These are phyloP conservation scores for Chaetomidium leptoderma DNA, from an alignment of 495 filamentous ascomycete genomes.

Conservation along the genomic window DNA sequence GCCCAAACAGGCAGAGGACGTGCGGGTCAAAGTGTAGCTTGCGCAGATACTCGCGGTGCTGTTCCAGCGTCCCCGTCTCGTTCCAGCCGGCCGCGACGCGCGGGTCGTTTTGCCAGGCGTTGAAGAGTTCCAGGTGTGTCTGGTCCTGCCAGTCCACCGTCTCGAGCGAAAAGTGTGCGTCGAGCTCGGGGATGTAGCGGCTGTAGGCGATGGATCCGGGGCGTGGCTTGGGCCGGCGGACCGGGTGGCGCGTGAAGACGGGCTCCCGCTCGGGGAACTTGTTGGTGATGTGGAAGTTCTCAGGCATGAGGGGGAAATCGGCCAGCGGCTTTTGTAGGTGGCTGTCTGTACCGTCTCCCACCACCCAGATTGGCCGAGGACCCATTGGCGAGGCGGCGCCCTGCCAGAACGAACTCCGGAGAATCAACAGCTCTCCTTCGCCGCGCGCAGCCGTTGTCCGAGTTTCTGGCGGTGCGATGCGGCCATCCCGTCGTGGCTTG, in stretches of 20 bases:
- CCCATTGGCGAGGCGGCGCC: conserved; percentile 59
- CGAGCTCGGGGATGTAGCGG: conserved; percentile 58
- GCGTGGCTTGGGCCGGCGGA: conserved; percentile 54
- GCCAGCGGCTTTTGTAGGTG: conserved; percentile 42
- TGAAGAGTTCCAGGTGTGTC: conserved; percentile 55
- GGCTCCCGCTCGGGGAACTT: conserved; percentile 27
- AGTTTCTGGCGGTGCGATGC: neutral
- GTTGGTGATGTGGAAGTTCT: conserved; percentile 51
- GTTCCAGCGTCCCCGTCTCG: conserved; percentile 58
- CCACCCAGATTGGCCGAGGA: conserved; percentile 54
- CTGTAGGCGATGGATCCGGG: conserved; percentile 59
- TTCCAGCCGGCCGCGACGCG: conserved; percentile 63
- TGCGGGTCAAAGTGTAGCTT: conserved; percentile 57
- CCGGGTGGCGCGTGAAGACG: conserved; percentile 48
- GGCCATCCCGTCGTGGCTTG: conserved; percentile 15
- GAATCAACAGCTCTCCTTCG: conserved; percentile 35
- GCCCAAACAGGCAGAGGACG: conserved; percentile 55
- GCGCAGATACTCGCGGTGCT: conserved; percentile 58
- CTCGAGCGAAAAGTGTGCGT: conserved; percentile 57
- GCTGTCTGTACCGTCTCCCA: conserved; percentile 27
- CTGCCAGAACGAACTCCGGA: conserved; percentile 58
- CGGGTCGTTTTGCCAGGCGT: conserved; percentile 63
- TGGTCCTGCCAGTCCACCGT: conserved; percentile 52
- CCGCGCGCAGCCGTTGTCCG: neutral
- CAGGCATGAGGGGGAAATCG: conserved; percentile 50